Percentiles rank a stretch among this genome's conserved stretches.
These are phyloP conservation scores for Russula virescens DNA, from an alignment of 768 basidiomycete species.

Conservation along the genomic window DNA sequence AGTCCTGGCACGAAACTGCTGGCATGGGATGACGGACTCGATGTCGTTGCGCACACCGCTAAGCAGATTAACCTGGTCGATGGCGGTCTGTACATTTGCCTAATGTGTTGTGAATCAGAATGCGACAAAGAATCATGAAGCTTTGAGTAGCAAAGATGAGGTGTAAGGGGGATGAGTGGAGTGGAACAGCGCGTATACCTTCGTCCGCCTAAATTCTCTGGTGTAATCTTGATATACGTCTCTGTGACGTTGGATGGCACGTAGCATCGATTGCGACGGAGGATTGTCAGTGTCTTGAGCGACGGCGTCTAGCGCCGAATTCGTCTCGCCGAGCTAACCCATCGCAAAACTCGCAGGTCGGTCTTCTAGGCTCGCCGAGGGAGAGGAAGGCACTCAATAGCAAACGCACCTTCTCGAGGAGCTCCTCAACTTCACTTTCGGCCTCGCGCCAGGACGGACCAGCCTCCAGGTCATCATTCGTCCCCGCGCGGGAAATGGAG, in stretches of 20 bases:
- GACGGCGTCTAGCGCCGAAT: slow-evolving; percentile 68
- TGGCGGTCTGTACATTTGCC: slow-evolving; percentile 75
- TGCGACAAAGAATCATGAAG: neutral
- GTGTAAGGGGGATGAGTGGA: neutral
- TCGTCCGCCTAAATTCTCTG: slow-evolving; percentile 80
- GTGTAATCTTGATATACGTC: slow-evolving; percentile 87
- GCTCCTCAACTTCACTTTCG: slow-evolving; percentile 80
- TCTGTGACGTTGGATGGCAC: slow-evolving; percentile 84
- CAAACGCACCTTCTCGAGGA: slow-evolving; percentile 72
- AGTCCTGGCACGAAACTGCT: neutral
- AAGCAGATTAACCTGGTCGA: slow-evolving; percentile 84
- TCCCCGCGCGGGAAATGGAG: slow-evolving; percentile 45
- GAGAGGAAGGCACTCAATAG: neutral
- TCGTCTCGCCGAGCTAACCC: slow-evolving; percentile 75
- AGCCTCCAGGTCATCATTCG: slow-evolving; percentile 51
- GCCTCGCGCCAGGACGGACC: slow-evolving; percentile 73
- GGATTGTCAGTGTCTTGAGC: slow-evolving; percentile 61
- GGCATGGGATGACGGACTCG: slow-evolving; percentile 50
- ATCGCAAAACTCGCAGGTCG: slow-evolving; percentile 22
- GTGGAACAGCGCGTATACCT: slow-evolving; percentile 41
- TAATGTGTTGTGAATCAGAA: slow-evolving; percentile 27
- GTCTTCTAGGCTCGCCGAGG: slow-evolving; percentile 13
- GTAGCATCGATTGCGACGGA: slow-evolving; percentile 77
- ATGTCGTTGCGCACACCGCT: slow-evolving; percentile 93
- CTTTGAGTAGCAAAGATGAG: no score